Percentiles rank a stretch among this genome's conserved stretches.
Evolutionary conservation across 2,329 filamentous ascomycete genomes (phyloP).

Genomic region (Orbilia quercus): DNA sequence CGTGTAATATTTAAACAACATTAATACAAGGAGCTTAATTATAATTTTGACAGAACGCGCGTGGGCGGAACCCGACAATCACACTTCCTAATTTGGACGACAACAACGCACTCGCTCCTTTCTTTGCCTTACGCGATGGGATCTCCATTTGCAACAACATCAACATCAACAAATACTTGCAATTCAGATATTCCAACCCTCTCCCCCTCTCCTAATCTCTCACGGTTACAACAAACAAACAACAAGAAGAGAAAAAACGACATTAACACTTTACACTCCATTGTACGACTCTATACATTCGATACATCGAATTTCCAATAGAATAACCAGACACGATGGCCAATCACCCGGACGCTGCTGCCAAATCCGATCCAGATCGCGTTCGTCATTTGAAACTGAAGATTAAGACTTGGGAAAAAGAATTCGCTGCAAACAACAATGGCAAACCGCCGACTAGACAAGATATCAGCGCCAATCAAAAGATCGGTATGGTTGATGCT

Average conservation of each 20-base stretch:
- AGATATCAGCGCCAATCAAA: constrained; percentile 42
- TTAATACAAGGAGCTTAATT: no score
- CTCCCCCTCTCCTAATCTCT: no score
- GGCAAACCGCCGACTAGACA: constrained; percentile 44
- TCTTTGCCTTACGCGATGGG: neutral
- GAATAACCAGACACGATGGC: constrained; percentile 14
- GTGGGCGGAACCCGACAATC: constrained; percentile 31
- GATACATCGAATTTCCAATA: no score
- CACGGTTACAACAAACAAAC: constrained; percentile 12
- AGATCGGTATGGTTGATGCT: constrained; percentile 37
- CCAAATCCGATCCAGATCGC: constrained; percentile 23
- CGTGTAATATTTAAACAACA: no score
- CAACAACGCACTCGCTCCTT: constrained; percentile 20
- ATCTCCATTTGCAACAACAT: constrained; percentile 5
- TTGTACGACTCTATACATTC: no score
- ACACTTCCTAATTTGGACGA: constrained; percentile 43
- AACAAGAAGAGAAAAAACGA: no score
- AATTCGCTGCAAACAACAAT: constrained; percentile 41
- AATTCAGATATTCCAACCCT: no score
- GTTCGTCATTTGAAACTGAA: constrained; percentile 48
- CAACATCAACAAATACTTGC: constrained; percentile 19
- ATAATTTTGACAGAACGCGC: no score
- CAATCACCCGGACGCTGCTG: neutral
- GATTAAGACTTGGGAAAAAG: constrained; percentile 53
- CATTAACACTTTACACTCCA: no score